A percentile compares a stretch with the other conserved stretches of the same genome.
These are phyloP conservation scores for Blastocystis hominis DNA, from an alignment of 352 stramenopile species.

Conservation along the genomic window DNA sequence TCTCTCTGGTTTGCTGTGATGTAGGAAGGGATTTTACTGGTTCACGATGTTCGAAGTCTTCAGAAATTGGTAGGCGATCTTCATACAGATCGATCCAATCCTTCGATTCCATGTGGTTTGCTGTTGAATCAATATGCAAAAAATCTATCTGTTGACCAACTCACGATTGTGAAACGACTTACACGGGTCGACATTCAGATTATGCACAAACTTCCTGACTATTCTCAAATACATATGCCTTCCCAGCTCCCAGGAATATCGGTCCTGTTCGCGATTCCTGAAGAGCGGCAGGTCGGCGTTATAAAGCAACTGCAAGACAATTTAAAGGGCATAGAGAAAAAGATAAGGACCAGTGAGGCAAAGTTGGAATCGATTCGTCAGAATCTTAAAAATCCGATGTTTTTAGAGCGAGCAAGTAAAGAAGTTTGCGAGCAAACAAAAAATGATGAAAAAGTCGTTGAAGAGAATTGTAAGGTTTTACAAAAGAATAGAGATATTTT, in stretches of 20 bases:
- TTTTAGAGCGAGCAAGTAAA: not conserved
- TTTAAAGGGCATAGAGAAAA: not conserved
- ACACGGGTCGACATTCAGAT: not conserved
- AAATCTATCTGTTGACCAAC: not conserved
- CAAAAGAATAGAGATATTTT: not conserved
- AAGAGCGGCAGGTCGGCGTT: not conserved
- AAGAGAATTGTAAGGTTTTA: not conserved
- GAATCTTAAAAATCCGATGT: slow-evolving; percentile 47
- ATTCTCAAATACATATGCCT: slow-evolving; percentile 28
- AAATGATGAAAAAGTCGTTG: not conserved
- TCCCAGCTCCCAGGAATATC: not conserved
- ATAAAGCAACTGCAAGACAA: slow-evolving; percentile 33
- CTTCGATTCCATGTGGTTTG: not conserved
- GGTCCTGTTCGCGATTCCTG: slow-evolving; percentile 19
- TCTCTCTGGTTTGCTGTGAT: not conserved
- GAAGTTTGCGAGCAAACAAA: not conserved
- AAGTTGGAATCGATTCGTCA: slow-evolving; percentile 10
- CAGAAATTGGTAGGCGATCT: not conserved
- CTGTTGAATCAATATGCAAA: not conserved
- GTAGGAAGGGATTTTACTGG: not conserved
- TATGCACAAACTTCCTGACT: not conserved
- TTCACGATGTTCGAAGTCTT: not conserved
- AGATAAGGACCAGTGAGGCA: not conserved
- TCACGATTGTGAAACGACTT: not conserved
- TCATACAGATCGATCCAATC: not conserved